Conservation (phyloP, 2,329 filamentous ascomycete genomes). For the Ilyonectria mors-panacis region DNA sequence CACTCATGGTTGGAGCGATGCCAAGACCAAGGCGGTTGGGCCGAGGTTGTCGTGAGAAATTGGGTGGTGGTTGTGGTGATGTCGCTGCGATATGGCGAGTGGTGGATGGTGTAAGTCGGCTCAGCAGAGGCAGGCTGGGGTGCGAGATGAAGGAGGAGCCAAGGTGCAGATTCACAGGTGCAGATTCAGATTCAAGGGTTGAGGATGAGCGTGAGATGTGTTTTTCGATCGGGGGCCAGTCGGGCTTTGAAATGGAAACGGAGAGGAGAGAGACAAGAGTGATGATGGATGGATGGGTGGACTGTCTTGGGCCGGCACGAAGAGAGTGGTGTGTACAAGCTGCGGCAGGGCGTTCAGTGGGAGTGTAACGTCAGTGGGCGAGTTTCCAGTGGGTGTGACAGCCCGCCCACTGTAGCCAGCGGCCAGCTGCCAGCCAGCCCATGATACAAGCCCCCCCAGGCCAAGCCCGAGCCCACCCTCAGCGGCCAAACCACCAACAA, state of each 20-base stretch:
- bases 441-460: not conserved
- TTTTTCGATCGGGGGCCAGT: conserved; percentile 31
- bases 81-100: not conserved
- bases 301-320: conserved; percentile 19
- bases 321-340: not conserved
- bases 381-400: not conserved
- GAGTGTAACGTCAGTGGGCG: not conserved
- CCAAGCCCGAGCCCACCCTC: not conserved
- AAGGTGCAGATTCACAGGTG: not conserved
- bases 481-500: not conserved
- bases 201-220: conserved; percentile 6
- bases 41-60: not conserved
- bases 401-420: not conserved
- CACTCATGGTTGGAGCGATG: conserved; percentile 47
- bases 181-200: not conserved
- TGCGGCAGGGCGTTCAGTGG: not conserved
- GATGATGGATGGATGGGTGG: conserved; percentile 25
- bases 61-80: not conserved
- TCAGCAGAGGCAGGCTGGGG: not conserved
- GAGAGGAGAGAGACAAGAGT: conserved; percentile 27
- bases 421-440: not conserved
- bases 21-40: not conserved
- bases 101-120: conserved; percentile 23
- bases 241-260: conserved; percentile 18
- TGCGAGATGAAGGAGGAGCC: not conserved